Conservation (phyloP, 2,329 filamentous ascomycete genomes). For the Diaporthe sp. region DNA sequence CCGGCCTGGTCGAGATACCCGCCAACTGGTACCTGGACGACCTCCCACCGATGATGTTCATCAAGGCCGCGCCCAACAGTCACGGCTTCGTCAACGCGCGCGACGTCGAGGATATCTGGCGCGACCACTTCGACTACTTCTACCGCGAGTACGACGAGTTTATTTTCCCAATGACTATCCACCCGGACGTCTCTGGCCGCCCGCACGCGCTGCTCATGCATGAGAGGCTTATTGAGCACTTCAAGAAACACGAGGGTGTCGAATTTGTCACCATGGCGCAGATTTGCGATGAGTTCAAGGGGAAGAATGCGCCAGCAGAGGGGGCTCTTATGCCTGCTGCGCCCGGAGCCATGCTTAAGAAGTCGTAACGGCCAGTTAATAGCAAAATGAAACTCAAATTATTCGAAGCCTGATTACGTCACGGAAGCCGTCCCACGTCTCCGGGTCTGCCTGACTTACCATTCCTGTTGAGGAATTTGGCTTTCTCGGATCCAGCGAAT, state of each 20-base stretch:
- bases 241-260: conserved; percentile 66
- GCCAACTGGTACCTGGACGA: conserved; percentile 73
- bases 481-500: neutral
- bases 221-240: conserved; percentile 71
- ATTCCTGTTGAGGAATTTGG: no score
- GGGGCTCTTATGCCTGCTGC: conserved; percentile 73
- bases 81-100: conserved; percentile 68
- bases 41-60: conserved; percentile 75
- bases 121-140: conserved; percentile 79
- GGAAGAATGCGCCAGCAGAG: conserved; percentile 67
- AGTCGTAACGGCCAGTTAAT: conserved; percentile 37
- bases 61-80: conserved; percentile 71
- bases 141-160: conserved; percentile 84
- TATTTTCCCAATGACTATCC: conserved; percentile 82
- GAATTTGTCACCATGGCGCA: conserved; percentile 79
- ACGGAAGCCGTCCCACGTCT: no score
- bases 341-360: conserved; percentile 64
- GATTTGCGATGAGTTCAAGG: conserved; percentile 81
- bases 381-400: neutral
- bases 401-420: neutral
- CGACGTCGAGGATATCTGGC: conserved; percentile 74
- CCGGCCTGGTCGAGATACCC: conserved; percentile 74
- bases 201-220: conserved; percentile 73
- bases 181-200: conserved; percentile 78
- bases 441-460: no score